Evolutionary conservation across 2,329 filamentous ascomycete genomes (phyloP), one percentile per base, ranked within the genome.

Genomic region (Helminthosporium solani): DNA sequence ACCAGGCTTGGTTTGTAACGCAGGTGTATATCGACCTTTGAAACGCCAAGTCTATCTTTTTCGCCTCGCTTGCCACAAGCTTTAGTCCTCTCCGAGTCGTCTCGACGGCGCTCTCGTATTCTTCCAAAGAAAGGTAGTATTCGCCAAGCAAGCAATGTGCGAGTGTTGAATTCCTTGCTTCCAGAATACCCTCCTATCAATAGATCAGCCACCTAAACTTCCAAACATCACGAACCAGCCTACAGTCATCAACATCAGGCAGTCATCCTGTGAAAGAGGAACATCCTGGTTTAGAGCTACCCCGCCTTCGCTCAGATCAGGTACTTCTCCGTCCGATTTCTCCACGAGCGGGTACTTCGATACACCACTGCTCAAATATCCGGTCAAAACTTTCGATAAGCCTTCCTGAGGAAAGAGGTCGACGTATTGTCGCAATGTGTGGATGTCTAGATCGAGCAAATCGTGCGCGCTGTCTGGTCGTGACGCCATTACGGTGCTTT

Each of bases 381-480:
- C 90, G 34, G 83, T 85, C 40, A 99, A 76, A 28, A 96, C 83
- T 60, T 90, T 90, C 42, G 84, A 84, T 7, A 97, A 77, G 23
- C 94, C 91, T 47, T 84, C 85, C 3, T 90, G 85, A 0, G 91
- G 90, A 57, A 99, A 99, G 57, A 94, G 85, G 3, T 78, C 75
- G 52, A 89, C 86, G 63, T 92, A 99, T 55, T 90, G 84, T 44
- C 85, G 80, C 19, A 99, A 73, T n/a, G 92, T 75, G 34, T 81
- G 82, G 34, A 83, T 80, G 63, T 97, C 91, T 75, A 90, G 87
- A 20, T 89, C 82, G n/a, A 79, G 53, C 30, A 68, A 36, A 44
- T 68, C 63, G 51, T 70, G 65, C 20, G 67, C 67, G 50, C 67
- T 68, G 49, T 69, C 60, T 12, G 28, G 57, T 38, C 63, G 64